Conservation (phyloP, 129 eudicot species). For the Flaveria robusta region DNA sequence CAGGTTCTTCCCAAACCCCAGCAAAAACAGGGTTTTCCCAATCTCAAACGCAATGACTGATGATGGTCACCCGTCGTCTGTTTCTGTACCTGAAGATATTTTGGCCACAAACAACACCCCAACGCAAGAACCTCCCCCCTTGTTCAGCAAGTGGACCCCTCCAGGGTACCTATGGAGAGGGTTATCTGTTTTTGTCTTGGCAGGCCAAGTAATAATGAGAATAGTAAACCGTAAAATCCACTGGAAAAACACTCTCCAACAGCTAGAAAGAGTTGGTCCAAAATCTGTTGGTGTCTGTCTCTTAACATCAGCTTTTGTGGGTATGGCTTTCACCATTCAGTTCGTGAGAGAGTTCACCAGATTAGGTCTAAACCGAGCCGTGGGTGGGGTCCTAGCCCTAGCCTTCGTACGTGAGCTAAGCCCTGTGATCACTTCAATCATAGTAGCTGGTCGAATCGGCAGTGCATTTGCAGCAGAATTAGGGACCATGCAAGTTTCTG, state of each 20-base stretch:
- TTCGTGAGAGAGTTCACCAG: constrained; percentile 89
- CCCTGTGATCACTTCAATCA: constrained; percentile 89
- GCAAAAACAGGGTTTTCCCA: constrained; percentile 25
- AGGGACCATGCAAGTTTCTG: constrained; percentile 97
- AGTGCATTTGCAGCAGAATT: constrained; percentile 90
- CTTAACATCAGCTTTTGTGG: constrained; percentile 84
- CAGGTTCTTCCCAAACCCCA: constrained; percentile 32
- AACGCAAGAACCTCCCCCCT: constrained; percentile 29
- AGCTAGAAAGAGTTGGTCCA: constrained; percentile 90
- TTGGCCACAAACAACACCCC: constrained; percentile 30
- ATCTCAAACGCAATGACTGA: constrained; percentile 35
- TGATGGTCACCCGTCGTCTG: constrained; percentile 53
- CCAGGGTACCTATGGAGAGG: constrained; percentile 85
- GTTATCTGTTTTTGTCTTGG: constrained; percentile 60
- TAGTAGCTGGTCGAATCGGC: constrained; percentile 81
- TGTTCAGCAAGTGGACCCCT: constrained; percentile 83
- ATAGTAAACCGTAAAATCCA: constrained; percentile 74
- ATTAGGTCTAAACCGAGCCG: constrained; percentile 77
- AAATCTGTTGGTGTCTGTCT: constrained; percentile 91
- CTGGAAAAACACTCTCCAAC: constrained; percentile 97
- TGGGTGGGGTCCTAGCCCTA: constrained; percentile 92
- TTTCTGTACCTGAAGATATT: constrained; percentile 46
- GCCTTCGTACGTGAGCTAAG: constrained; percentile 85
- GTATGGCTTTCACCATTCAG: constrained; percentile 95
- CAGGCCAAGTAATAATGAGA: constrained; percentile 78